These are phyloP conservation scores for Porodaedalea pini DNA, from an alignment of 1,284 basidiomycete species.

Conservation along the genomic window DNA sequence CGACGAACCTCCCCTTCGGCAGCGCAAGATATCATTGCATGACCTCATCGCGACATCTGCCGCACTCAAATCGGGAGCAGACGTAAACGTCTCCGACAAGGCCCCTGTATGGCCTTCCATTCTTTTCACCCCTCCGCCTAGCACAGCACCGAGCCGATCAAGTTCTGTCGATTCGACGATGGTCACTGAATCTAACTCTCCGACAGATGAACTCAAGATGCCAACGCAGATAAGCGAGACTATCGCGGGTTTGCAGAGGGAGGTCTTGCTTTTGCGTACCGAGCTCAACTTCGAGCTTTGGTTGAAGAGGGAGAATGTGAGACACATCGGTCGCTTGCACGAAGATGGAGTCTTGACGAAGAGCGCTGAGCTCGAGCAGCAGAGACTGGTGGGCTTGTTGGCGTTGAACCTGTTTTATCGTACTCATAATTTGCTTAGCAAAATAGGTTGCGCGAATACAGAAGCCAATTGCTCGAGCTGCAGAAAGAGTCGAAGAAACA, in stretches of 20 bases:
- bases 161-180: constrained; percentile 24
- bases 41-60: constrained; percentile 69
- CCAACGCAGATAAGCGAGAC: constrained; percentile 53
- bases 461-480: constrained; percentile 55
- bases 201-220: constrained; percentile 25
- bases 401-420: not conserved
- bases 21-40: constrained; percentile 55
- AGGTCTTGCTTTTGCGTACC: constrained; percentile 67
- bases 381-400: constrained; percentile 60
- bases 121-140: constrained; percentile 30
- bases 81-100: constrained; percentile 53
- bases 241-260: constrained; percentile 66
- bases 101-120: constrained; percentile 48
- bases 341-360: constrained; percentile 67
- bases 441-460: constrained; percentile 72
- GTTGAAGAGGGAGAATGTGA: constrained; percentile 72
- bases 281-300: constrained; percentile 82
- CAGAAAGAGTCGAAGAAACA: constrained; percentile 62
- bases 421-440: constrained; percentile 44
- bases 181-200: constrained; percentile 23
- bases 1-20: constrained; percentile 28
- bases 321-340: constrained; percentile 74
- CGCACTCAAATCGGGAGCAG: constrained; percentile 61
- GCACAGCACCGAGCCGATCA: constrained; percentile 11
- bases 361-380: constrained; percentile 73